phyloP scores from a whole-genome alignment of 257 asterid genomes.

The Solanum tarijense region DNA sequence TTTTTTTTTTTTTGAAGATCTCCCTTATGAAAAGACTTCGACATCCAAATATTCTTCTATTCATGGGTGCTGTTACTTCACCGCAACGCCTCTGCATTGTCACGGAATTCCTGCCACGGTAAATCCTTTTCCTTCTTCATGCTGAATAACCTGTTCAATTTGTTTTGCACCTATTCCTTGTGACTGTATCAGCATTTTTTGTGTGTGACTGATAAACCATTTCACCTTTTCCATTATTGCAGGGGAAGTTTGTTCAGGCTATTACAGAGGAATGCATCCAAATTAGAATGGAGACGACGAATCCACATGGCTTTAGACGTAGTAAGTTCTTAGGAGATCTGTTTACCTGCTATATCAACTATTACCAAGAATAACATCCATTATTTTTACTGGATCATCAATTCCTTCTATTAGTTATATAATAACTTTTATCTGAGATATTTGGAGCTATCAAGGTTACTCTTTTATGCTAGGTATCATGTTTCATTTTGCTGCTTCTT shows the following conservation, averaged over 20 bases:
- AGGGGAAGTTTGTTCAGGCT: constrained; percentile 91
- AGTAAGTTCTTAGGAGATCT: constrained; percentile 38
- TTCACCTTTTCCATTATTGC: constrained; percentile 13
- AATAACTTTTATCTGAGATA: background rate
- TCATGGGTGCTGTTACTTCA: constrained; percentile 98
- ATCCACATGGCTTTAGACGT: constrained; percentile 87
- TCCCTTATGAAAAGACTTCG: constrained; percentile 88
- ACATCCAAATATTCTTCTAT: constrained; percentile 91
- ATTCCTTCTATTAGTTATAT: background rate
- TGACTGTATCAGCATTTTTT: background rate
- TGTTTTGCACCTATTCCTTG: background rate
- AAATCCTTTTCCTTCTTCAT: background rate
- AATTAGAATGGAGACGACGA: constrained; percentile 82
- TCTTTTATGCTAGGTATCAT: background rate
- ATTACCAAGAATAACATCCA: background rate
- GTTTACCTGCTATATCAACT: background rate
- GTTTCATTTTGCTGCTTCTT: background rate
- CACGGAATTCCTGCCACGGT: constrained; percentile 99
- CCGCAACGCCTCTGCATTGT: constrained; percentile 87
- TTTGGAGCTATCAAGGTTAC: background rate
- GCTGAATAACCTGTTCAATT: background rate
- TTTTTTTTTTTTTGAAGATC: constrained; percentile 46
- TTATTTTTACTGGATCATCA: background rate
- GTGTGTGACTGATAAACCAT: background rate
- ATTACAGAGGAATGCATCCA: constrained; percentile 59